Base-by-base conservation (phyloP, 2,329 filamentous ascomycete genomes). In the Waltergamsia citrina region DNA sequence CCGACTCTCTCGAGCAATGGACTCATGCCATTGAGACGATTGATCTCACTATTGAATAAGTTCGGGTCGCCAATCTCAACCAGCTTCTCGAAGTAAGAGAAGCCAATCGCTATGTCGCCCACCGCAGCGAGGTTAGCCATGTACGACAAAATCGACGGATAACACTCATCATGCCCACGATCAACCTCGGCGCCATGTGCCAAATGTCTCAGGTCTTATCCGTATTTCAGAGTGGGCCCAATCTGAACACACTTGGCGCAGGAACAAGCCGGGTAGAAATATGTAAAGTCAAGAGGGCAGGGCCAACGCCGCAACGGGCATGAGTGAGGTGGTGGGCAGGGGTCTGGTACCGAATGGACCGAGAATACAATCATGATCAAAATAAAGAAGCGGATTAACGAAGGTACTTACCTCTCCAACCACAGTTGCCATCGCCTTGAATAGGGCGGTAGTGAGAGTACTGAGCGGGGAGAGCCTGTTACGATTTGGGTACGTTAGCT, bases 351-450 rank as follows among this genome's bases (percentile, higher is more conserved):
- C n/a, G n/a, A n/a, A n/a, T 8, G 22, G 22, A 24, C 22, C 22
- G 22, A 24, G 22, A 24, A 24, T 8, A 24, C 8, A 24, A 24
- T 24, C 22, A 24, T 24, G 22, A 8, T 24, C 22, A 15, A 28
- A 28, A 17, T 15, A 27, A 12, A 7, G 16, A 27, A 7, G 7
- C 18, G 12, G 27, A 17, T 7, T 10, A 29, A 6, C 6, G 18
- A 6, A 10, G 16, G 22, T 45, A 63, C 79, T 66, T 70, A 95
- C 90, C 92, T 81, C 90, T 77, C 90, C 92, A 96, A 50, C 90
- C 92, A 60, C 92, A 96, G 54, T 94, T 93, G 38, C 92, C 92
- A 61, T 96, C 90, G 34, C 92, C 90, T 57, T 83, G 80, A 54
- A 94, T 78, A 9, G 81, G 81, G 36, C 92, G 85, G 53, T 90